Percentiles rank a stretch among this genome's conserved stretches.
These are phyloP conservation scores for Arachis stenosperma DNA, from an alignment of 306 rosid species.

Conservation along the genomic window DNA sequence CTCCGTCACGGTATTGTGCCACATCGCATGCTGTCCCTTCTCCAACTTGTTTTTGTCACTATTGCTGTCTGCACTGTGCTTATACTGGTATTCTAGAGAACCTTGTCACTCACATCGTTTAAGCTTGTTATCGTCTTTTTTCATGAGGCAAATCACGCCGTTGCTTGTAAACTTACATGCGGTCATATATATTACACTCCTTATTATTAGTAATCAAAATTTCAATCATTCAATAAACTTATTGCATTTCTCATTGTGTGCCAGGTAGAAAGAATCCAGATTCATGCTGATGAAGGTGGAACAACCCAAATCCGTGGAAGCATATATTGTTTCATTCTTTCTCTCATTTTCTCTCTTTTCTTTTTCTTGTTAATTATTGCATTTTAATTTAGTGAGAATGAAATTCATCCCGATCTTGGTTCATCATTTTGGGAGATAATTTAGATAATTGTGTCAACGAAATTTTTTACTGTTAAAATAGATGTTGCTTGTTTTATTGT, in stretches of 20 bases:
- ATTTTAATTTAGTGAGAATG: too few species aligned
- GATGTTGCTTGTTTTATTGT: conserved; percentile 71
- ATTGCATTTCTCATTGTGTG: too few species aligned
- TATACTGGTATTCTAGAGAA: too few species aligned
- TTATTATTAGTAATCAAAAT: too few species aligned
- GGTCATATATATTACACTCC: conserved; percentile 44
- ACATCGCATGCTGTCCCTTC: too few species aligned
- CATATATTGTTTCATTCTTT: conserved; percentile 47
- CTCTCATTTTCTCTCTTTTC: neutral
- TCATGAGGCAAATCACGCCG: conserved; percentile 43
- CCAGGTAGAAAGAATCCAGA: conserved; percentile 63
- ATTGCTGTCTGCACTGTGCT: conserved; percentile 46
- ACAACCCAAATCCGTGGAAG: conserved; percentile 75
- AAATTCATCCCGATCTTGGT: conserved; percentile 54
- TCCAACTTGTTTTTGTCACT: conserved; percentile 39
- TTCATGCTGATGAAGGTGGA: conserved; percentile 72
- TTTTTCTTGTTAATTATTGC: neutral
- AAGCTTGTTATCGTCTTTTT: too few species aligned
- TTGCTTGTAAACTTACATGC: conserved; percentile 65
- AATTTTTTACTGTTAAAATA: conserved; percentile 62
- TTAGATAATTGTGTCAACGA: conserved; percentile 68
- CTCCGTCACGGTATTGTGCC: too few species aligned
- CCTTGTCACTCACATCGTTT: too few species aligned
- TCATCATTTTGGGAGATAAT: conserved; percentile 77
- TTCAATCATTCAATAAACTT: too few species aligned